Base-by-base conservation (phyloP, 257 asterid species). In the Paraleonurus japonicus region DNA sequence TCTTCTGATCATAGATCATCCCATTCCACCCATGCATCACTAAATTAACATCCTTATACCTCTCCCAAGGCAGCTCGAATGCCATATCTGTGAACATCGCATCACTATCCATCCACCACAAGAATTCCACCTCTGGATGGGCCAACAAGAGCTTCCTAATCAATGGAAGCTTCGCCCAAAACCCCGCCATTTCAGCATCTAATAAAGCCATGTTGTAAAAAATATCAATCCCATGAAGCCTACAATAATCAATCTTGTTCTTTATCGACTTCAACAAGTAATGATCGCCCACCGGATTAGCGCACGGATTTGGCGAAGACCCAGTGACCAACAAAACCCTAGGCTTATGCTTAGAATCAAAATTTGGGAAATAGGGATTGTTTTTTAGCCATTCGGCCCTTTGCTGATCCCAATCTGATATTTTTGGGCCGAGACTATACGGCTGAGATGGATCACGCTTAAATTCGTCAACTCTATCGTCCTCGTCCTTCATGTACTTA, bases 51-150 rank as follows among this genome's bases (percentile, higher is more conserved):
- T 85, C 85, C 60, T 82, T 78, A 51, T 85, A 85, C 77, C 84
- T 82, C 74, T 82, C 85, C 89, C 89, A 82, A 0, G 89, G 89
- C 59, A 82, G 57, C 83, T 82, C 87, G 27, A 80, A 81, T 0
- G 80, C 81, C 89, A 81, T 81, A 35, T 82, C 89, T 0, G 89
- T 85, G 13, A 85, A 80, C 87, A 82, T 82, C 0, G 89, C 89
- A 53, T 85, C 87, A 76, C 89, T 85, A 27, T 85, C 89, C 89
- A 84, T 82, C 89, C 89, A 85, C 89, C 89, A 85, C 20, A 85
- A 32, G 35, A 85, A 82, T 69, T 85, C 89, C 13, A 85, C 87
- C 73, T 85, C 89, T 0, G 87, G 89, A 66, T 85, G 87, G 12
- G 85, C 67, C 20, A 85, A 35, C 81, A 85, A 12, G 0, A 82